A percentile compares a stretch with the other conserved stretches of the same genome.
These are phyloP conservation scores for Diplodia corticola DNA, from an alignment of 2,329 filamentous ascomycete genomes.

Conservation along the genomic window DNA sequence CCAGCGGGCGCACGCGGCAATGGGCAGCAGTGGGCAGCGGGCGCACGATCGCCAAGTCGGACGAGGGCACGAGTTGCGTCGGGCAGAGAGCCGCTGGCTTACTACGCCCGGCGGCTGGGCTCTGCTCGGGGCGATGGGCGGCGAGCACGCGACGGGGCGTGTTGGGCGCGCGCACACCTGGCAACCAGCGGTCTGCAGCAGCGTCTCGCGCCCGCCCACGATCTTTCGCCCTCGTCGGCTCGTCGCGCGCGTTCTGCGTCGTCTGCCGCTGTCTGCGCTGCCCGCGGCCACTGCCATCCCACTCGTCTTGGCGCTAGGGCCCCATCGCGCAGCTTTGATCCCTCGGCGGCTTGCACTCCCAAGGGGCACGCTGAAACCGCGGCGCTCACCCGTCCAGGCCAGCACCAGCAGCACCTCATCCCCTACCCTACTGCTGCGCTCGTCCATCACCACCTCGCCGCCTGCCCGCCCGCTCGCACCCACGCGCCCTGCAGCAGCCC, in stretches of 20 bases:
- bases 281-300: conserved; percentile 20
- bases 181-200: conserved; percentile 17
- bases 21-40: neutral
- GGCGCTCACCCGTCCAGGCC: conserved; percentile 22
- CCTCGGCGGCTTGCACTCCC: conserved; percentile 13
- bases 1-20: conserved; percentile 2
- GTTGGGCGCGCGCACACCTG: neutral
- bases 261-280: conserved; percentile 18
- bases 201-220: neutral
- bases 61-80: conserved; percentile 14
- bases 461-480: conserved; percentile 17
- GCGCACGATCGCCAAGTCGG: conserved; percentile 19
- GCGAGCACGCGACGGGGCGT: conserved; percentile 17
- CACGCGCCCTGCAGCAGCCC: conserved; percentile 20
- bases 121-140: conserved; percentile 8
- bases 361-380: conserved; percentile 23
- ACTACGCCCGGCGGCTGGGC: conserved; percentile 5
- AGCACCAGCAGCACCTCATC: conserved; percentile 23
- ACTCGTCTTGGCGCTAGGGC: conserved; percentile 16
- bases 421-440: conserved; percentile 24
- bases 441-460: conserved; percentile 21
- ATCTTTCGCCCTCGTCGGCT: neutral
- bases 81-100: conserved; percentile 6
- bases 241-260: conserved; percentile 12
- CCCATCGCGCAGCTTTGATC: conserved; percentile 16